Conservation (phyloP, 2,329 filamentous ascomycete genomes). For the Microdochium trichocladiopsis region DNA sequence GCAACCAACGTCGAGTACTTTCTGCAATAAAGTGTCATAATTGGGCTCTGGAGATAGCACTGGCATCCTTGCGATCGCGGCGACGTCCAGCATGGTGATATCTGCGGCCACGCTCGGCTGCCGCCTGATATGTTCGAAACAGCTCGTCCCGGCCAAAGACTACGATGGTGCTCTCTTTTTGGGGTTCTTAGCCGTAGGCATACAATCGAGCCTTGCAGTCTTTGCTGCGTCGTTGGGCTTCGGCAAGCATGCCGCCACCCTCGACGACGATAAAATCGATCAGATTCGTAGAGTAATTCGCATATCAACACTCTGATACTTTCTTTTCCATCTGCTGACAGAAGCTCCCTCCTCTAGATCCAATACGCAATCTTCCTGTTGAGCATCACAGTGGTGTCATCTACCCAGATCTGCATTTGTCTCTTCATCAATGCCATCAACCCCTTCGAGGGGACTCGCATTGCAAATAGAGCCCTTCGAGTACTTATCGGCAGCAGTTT, state of each 20-base stretch:
- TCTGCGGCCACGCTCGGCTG: too few relatives aligned
- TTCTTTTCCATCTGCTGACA: too few relatives aligned
- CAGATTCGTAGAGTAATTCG: neutral
- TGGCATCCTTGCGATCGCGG: neutral
- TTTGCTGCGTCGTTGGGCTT: neutral
- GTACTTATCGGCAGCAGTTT: neutral
- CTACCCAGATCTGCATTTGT: neutral
- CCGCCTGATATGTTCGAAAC: neutral
- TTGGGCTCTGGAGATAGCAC: neutral
- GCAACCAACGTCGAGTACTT: slow-evolving; percentile 22
- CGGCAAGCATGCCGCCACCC: neutral
- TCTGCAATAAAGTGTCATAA: slow-evolving; percentile 8
- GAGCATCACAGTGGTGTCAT: neutral
- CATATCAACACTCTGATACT: too few relatives aligned
- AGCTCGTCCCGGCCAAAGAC: neutral
- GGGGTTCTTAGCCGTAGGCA: neutral
- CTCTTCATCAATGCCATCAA: neutral
- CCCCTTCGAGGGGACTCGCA: neutral
- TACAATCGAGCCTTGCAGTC: neutral
- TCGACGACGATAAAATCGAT: neutral
- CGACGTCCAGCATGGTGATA: neutral
- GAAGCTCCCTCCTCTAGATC: neutral
- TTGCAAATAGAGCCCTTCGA: neutral
- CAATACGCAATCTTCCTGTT: neutral
- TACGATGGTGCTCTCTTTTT: neutral